Evolutionary conservation across 1,284 basidiomycete species (phyloP), one percentile per base, ranked within the genome.

Genomic region (Marasmius sp.): DNA sequence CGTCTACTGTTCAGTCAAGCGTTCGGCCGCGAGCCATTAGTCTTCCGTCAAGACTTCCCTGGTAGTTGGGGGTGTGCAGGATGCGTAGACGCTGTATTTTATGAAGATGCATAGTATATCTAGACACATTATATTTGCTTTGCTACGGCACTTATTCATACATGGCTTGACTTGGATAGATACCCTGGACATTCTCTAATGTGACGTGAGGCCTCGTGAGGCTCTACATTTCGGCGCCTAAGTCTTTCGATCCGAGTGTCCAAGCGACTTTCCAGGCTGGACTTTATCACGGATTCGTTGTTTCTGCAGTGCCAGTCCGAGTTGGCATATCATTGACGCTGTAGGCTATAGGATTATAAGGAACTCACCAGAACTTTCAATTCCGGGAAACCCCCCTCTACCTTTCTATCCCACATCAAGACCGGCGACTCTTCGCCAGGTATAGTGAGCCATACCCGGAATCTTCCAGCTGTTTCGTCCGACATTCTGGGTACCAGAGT

Each of bases 311-410:
- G 34, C 37, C 34, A 41, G 59, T 34, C 45, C 48, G 64, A 54
- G 63, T 59, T 38, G 61, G 36, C 39, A 52, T 50, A 61, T 37
- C 52, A 38, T 33, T 58, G 39, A 53, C 34, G 34, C 57, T 51
- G 47, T 47, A 39, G 10, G 34, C 11, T 12, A 22, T 6, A 36
- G 47, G 22, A 37, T 33, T 37, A 36, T n/a, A 77, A 47, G 7
- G 27, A 37, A 37, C 87, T 71, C 68, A 92, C 92, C 68, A 94
- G 77, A n/a, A 84, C 80, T 74, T 94, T 94, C 63, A 94, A 77
- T 74, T 97, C 95, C 0, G 95, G 95, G 71, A 97, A 97, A 0
- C 92, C 90, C 36, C 92, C 92, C 72, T 95, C 92, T n/a, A 85
- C 76, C 72, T 95, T 92, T 64, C 92, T 79, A 72, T 94, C 92